phyloP scores from a whole-genome alignment of 1,139 yeast genomes.

The Yamadazyma atmosphaerica region DNA sequence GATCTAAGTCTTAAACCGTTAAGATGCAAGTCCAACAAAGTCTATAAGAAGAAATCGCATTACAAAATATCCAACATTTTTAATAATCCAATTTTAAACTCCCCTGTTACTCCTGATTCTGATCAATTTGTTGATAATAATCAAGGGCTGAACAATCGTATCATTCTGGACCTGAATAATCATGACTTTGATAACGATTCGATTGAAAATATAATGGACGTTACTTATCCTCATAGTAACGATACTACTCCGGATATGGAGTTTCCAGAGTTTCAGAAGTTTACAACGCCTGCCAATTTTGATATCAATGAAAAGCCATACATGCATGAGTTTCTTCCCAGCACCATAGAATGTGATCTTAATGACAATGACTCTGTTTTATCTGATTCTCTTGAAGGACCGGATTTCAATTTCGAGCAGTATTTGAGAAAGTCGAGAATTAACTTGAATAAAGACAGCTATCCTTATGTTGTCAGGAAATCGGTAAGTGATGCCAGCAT shows the following conservation, averaged over 20 bases:
- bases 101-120: slow-evolving; percentile 6
- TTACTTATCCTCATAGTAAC: slow-evolving; percentile 9
- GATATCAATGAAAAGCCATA: slow-evolving; percentile 5
- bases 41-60: slow-evolving; percentile 42
- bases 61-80: slow-evolving; percentile 42
- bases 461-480: slow-evolving; percentile 30
- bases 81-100: slow-evolving; percentile 20
- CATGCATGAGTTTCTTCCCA: slow-evolving; percentile 4
- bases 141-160: too few species aligned
- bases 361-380: slow-evolving; percentile 16
- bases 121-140: not conserved
- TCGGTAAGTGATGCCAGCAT: slow-evolving; percentile 20
- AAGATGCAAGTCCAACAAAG: slow-evolving; percentile 32
- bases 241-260: slow-evolving; percentile 14
- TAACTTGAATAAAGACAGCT: slow-evolving; percentile 28
- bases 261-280: too few species aligned
- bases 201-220: slow-evolving; percentile 12
- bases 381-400: slow-evolving; percentile 8
- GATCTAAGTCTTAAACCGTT: slow-evolving; percentile 43
- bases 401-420: slow-evolving; percentile 26
- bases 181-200: slow-evolving; percentile 3
- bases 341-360: slow-evolving; percentile 7
- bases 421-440: slow-evolving; percentile 37
- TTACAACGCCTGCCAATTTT: too few species aligned
- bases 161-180: not conserved